Percentiles rank a stretch among this genome's conserved stretches.
These are phyloP conservation scores for Crataegus laevigata DNA, from an alignment of 306 rosid species.

Conservation along the genomic window DNA sequence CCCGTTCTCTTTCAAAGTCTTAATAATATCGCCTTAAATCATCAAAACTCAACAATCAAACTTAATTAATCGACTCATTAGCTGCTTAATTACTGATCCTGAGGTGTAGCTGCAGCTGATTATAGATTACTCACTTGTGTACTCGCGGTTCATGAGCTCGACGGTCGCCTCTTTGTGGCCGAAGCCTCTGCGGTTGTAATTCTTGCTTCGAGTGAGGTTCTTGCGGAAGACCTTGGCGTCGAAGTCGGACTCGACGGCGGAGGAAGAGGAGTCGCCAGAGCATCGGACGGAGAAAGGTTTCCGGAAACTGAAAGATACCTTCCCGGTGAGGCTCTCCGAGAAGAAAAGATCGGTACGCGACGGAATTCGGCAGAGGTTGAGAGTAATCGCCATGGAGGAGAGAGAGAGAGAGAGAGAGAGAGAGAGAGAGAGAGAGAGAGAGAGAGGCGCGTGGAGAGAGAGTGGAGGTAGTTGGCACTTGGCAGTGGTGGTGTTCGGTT, in stretches of 20 bases:
- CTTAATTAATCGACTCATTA: not conserved
- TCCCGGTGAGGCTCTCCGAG: constrained; percentile 26
- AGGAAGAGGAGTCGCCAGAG: constrained; percentile 38
- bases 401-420: not conserved
- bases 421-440: not conserved
- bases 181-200: constrained; percentile 82
- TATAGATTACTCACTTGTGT: constrained; percentile 64
- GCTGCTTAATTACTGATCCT: not conserved
- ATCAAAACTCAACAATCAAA: not conserved
- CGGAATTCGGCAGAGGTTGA: constrained; percentile 55
- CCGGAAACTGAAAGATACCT: constrained; percentile 28
- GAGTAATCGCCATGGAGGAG: constrained; percentile 55
- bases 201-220: constrained; percentile 80
- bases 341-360: constrained; percentile 31
- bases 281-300: constrained; percentile 48
- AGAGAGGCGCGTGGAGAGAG: not conserved
- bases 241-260: constrained; percentile 48
- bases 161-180: constrained; percentile 85
- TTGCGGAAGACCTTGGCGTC: constrained; percentile 81
- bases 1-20: constrained; percentile 76
- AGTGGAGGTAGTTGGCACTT: not conserved
- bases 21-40: constrained; percentile 63
- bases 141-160: constrained; percentile 81
- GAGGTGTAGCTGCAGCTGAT: not conserved
- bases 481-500: not conserved